phyloP scores from a whole-genome alignment of 805 yeast species.

The Candida insectorum region DNA sequence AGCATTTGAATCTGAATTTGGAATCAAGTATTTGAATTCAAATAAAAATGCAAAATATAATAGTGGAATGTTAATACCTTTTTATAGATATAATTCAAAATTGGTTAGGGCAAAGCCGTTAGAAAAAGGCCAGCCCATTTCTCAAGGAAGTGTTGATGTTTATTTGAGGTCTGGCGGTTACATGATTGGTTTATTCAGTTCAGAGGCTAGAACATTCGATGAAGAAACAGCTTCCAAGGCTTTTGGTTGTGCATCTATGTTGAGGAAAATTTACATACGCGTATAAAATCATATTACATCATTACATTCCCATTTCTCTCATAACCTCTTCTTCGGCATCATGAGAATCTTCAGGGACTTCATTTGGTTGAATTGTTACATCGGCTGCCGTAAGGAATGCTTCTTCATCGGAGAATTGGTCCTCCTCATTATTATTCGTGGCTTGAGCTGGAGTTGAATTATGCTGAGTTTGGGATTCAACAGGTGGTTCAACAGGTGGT shows the following conservation, averaged over 20 bases:
- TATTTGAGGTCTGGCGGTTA: constrained; percentile 52
- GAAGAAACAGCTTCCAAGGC: constrained; percentile 42
- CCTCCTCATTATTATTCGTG: neutral
- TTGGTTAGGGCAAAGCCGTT: constrained; percentile 35
- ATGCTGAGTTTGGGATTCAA: no score
- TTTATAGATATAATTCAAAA: constrained; percentile 41
- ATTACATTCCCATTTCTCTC: constrained; percentile 34
- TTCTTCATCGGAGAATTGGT: constrained; percentile 6
- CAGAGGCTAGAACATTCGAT: constrained; percentile 19
- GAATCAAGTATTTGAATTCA: constrained; percentile 39
- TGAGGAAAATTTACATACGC: constrained; percentile 45
- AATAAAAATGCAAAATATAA: constrained; percentile 31
- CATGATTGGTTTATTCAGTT: constrained; percentile 45
- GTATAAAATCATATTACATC: constrained; percentile 1
- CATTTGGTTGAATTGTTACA: constrained; percentile 1
- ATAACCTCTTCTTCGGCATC: constrained; percentile 34
- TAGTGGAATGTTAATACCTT: constrained; percentile 54
- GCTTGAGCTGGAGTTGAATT: no score
- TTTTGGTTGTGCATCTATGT: constrained; percentile 43
- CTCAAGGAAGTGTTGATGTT: constrained; percentile 33
- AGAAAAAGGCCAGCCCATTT: constrained; percentile 2
- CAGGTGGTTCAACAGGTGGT: no score
- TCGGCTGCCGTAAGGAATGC: constrained; percentile 9
- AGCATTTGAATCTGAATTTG: constrained; percentile 51
- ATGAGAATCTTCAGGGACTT: constrained; percentile 8